Evolutionary conservation across 345 rosid species (phyloP).

Genomic region (Eucalyptus pumila): DNA sequence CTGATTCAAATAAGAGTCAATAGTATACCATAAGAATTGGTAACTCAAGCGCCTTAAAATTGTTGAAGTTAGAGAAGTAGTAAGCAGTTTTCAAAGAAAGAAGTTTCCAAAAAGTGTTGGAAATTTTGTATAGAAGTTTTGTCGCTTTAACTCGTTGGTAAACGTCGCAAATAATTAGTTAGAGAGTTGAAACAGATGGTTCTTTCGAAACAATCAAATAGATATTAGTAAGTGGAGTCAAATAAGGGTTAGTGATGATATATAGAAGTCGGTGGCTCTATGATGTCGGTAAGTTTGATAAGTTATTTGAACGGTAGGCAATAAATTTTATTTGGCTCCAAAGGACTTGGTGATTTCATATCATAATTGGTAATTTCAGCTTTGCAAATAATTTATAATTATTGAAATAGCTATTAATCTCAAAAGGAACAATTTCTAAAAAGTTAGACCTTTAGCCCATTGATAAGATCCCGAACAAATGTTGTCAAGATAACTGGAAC

Average conservation of each 20-base stretch:
- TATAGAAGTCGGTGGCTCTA: not conserved
- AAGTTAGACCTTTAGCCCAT: not conserved
- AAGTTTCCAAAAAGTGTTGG: not conserved
- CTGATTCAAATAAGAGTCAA: not conserved
- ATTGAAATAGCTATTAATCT: not conserved
- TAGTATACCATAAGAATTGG: not conserved
- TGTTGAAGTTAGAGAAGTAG: not conserved
- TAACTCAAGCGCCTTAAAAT: not conserved
- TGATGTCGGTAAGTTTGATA: not conserved
- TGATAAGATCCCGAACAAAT: not conserved
- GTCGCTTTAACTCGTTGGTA: not conserved
- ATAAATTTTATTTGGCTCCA: not conserved
- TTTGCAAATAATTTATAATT: not conserved
- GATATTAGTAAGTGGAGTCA: not conserved
- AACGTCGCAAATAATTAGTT: not conserved
- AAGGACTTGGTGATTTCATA: not conserved
- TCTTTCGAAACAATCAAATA: not conserved
- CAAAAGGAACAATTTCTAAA: not conserved
- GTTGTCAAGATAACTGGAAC: not conserved
- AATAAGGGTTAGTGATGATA: not conserved
- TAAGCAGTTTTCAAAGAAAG: not conserved
- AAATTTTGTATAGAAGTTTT: not conserved
- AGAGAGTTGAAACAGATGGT: not conserved
- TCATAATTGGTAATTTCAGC: not conserved
- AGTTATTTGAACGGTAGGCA: not conserved